These are phyloP conservation scores for Tephrocybe sp. DNA, from an alignment of 768 basidiomycete genomes.

Conservation along the genomic window DNA sequence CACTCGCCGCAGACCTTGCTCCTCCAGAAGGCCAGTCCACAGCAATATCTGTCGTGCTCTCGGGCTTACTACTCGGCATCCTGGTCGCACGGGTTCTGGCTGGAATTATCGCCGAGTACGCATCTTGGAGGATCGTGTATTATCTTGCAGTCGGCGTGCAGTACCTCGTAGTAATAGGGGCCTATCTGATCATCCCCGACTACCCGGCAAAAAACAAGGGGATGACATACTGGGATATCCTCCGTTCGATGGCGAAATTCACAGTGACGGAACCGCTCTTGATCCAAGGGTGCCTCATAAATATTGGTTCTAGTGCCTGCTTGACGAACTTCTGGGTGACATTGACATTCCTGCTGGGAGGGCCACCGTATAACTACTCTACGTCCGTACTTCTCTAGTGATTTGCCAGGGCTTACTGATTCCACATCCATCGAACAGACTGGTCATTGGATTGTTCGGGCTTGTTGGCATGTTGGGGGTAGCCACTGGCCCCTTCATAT, in stretches of 20 bases:
- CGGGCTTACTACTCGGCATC: conserved; percentile 66
- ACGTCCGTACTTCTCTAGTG: conserved; percentile 43
- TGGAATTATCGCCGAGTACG: conserved; percentile 71
- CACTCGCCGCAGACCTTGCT: conserved; percentile 78
- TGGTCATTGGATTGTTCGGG: conserved; percentile 71
- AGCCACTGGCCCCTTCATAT: conserved; percentile 63
- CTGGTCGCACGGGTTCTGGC: conserved; percentile 72
- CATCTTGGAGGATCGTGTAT: conserved; percentile 71
- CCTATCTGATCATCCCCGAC: conserved; percentile 71
- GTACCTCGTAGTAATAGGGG: conserved; percentile 49
- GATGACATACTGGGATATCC: conserved; percentile 63
- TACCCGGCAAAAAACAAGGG: conserved; percentile 72
- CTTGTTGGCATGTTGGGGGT: conserved; percentile 72
- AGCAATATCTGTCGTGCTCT: conserved; percentile 71
- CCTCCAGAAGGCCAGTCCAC: conserved; percentile 67
- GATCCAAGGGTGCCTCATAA: conserved; percentile 63
- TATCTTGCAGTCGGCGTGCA: conserved; percentile 76
- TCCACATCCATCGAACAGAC: conserved; percentile 22
- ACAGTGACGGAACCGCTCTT: conserved; percentile 75
- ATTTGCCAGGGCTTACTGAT: background rate
- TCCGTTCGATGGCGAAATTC: conserved; percentile 75
- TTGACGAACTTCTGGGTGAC: conserved; percentile 68
- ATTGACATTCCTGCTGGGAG: conserved; percentile 77
- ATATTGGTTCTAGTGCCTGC: conserved; percentile 57
- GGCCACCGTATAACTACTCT: conserved; percentile 70